Evolutionary conservation across 352 stramenopile genomes (phyloP), one percentile per base, ranked within the genome.

Genomic region (Globisporangium acanthophoron): DNA sequence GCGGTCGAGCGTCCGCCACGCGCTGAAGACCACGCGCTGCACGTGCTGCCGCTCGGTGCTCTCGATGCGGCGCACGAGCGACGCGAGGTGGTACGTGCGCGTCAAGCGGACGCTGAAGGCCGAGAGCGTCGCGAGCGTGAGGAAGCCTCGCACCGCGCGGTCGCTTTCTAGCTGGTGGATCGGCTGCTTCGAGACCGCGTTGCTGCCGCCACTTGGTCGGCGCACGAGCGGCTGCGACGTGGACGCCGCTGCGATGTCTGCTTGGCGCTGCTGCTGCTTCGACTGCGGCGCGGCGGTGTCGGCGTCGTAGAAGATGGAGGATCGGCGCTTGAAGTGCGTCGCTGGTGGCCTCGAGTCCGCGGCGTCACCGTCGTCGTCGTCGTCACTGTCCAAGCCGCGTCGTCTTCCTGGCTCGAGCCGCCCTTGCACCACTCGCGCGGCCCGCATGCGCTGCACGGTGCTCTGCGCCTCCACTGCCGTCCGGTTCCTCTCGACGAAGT

Each of bases 91-190:
- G 37, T 73, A 67, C 2, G 76, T 57, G 18, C 54, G 59, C 15
- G 44, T 52, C n/a, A 88, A 40, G n/a, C 63, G 71, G 5, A 48
- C 62, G 37, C 79, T 75, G n/a, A 80, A 70, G 15, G 59, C 67
- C 16, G 66, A 69, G 33, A 88, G 56, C 41, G 62, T 67, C 12
- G 71, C 52, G 7, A 85, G 33, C 15, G 71, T 79, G 39, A 69
- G 53, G 75, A 75, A 81, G 20, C 65, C 73, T 24, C 73, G 59
- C 0, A 62, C 31, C 3, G 57, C 18, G 16, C 68, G 35, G 15
- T 73, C 48, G 5, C 35, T 7, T 4, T 24, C 35, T 37, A 5
- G 53, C 45, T 58, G 35, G 21, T 52, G 20, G 3, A 48, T 27
- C 18, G 40, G 43, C 18, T 27, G 4, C 8, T 41, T 33, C 31